Evolutionary conservation across 345 rosid genomes (phyloP), one percentile per base, ranked within the genome.

Genomic region (Linum lewisii): DNA sequence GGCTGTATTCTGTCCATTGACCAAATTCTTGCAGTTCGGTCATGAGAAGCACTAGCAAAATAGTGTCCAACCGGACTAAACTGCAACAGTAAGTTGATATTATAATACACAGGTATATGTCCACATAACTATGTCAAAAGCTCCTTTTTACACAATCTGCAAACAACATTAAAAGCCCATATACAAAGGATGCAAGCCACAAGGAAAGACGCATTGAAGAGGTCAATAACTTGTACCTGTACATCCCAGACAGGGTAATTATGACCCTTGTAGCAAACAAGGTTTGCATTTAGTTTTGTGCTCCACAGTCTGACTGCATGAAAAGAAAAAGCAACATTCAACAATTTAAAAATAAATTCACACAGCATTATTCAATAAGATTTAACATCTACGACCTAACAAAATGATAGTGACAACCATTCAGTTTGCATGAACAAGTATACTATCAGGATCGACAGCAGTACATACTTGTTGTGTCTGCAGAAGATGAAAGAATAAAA

Each of bases 211-310:
- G 23, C 57, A 54, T 13, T 14, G 57, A 54, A 54, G 26, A 23
- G 29, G 26, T 21, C 24, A 15, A 54, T 54, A 54, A 22, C 25
- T 50, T 45, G 61, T 77, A 90, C 99, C 95, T 93, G 89, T 63
- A 78, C 99, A 73, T 90, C 99, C 96, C 97, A 90, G n/a, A 93
- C 97, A 63, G 97, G 96, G 73, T 87, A 93, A 71, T 93, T 93
- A 62, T 93, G 99, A 71, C 99, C 97, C 79, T 90, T 90, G 84
- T 90, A 93, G 77, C 97, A 87, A 51, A 94, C 99, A 53, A 87
- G 96, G 81, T 87, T 94, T 55, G 97, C 92, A 75, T 94, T 90
- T 66, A 87, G 76, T 73, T 90, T 78, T 66, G 96, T 84, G 78
- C 93, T 94, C 99, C 99, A 94, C 21, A 93, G 79, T 57, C 96